phyloP scores from a whole-genome alignment of 1,139 yeast species.

The Geotrichum macrosporum region DNA sequence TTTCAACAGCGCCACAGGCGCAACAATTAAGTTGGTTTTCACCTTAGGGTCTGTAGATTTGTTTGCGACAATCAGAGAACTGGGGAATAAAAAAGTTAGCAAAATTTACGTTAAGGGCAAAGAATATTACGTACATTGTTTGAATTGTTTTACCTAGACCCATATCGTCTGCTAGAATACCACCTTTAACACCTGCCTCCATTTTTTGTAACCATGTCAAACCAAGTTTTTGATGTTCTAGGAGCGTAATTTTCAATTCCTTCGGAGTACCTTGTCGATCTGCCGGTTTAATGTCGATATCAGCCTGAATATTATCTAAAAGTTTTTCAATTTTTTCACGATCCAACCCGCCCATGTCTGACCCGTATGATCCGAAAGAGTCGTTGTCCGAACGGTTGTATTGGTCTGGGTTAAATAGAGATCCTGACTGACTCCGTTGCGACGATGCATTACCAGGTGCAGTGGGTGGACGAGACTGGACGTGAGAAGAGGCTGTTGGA shows the following conservation, averaged over 20 bases:
- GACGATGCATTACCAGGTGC: no score
- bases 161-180: slow-evolving; percentile 90
- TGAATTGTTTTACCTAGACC: slow-evolving; percentile 92
- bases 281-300: slow-evolving; percentile 42
- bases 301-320: slow-evolving; percentile 60
- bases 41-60: slow-evolving; percentile 38
- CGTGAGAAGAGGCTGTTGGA: neutral
- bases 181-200: slow-evolving; percentile 63
- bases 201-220: slow-evolving; percentile 72
- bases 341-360: slow-evolving; percentile 2
- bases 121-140: slow-evolving; percentile 43
- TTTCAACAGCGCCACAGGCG: slow-evolving; percentile 75
- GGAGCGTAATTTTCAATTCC: slow-evolving; percentile 56
- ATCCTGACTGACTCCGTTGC: neutral
- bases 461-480: no score
- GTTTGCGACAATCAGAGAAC: slow-evolving; percentile 56
- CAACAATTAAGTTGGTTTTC: slow-evolving; percentile 69
- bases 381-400: neutral
- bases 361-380: neutral
- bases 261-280: slow-evolving; percentile 65
- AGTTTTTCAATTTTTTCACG: slow-evolving; percentile 49
- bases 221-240: slow-evolving; percentile 85
- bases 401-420: slow-evolving; percentile 9
- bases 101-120: slow-evolving; percentile 32
- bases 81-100: slow-evolving; percentile 14